phyloP scores from a whole-genome alignment of 768 basidiomycete species.

The Infundibulicybe gibba region DNA sequence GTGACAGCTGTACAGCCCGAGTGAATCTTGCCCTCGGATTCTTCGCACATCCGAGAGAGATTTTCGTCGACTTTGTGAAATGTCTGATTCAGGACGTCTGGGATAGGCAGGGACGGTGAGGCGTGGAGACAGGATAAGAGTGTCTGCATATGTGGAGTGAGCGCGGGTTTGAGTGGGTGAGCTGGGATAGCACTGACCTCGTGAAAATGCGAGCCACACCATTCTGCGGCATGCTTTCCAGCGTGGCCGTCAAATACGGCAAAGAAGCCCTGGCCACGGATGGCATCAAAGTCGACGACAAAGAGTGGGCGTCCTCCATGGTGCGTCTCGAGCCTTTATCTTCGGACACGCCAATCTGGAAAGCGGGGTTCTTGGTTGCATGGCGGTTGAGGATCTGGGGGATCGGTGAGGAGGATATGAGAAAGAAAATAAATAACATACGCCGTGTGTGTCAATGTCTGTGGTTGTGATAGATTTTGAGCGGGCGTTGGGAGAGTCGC shows the following conservation, averaged over 20 bases:
- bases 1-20: slow-evolving; percentile 97
- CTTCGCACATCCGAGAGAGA: slow-evolving; percentile 81
- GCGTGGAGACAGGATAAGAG: slow-evolving; percentile 68
- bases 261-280: slow-evolving; percentile 96
- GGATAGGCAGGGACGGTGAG: slow-evolving; percentile 58
- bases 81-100: slow-evolving; percentile 88
- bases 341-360: slow-evolving; percentile 72
- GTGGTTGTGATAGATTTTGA: slow-evolving; percentile 81
- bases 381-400: slow-evolving; percentile 71
- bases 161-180: background rate
- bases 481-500: slow-evolving; percentile 71
- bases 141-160: slow-evolving; percentile 19
- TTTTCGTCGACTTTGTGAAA: slow-evolving; percentile 90
- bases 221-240: slow-evolving; percentile 97
- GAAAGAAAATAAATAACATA: slow-evolving; percentile 29
- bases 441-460: slow-evolving; percentile 74
- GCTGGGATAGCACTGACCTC: slow-evolving; percentile 46
- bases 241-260: slow-evolving; percentile 99
- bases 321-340: slow-evolving; percentile 88
- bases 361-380: slow-evolving; percentile 60
- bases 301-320: slow-evolving; percentile 99
- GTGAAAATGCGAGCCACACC: slow-evolving; percentile 97
- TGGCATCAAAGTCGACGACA: slow-evolving; percentile 87
- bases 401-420: slow-evolving; percentile 1
- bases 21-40: slow-evolving; percentile 88